Conservation (phyloP, 345 rosid genomes). For the Clarkia xantiana region DNA sequence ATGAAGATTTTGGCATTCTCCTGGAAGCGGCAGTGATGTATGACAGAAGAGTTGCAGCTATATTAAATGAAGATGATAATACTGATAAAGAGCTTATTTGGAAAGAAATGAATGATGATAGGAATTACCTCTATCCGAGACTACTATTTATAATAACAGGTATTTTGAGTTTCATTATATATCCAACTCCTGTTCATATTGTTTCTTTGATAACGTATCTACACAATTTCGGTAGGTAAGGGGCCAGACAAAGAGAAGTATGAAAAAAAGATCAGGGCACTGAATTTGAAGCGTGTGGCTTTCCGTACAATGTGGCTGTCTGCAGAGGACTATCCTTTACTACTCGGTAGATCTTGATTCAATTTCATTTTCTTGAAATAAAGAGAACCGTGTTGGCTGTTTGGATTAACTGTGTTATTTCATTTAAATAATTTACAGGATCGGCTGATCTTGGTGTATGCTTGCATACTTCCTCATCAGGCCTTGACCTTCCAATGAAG, state of each 20-base stretch:
- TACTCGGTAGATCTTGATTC: constrained; percentile 33
- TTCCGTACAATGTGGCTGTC: constrained; percentile 94
- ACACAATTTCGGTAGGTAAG: constrained; percentile 38
- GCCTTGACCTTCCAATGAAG: constrained; percentile 97
- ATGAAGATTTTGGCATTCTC: constrained; percentile 91
- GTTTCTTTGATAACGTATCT: background rate
- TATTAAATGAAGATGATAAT: constrained; percentile 47
- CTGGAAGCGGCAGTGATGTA: constrained; percentile 95
- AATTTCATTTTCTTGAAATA: background rate
- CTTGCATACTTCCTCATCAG: constrained; percentile 94
- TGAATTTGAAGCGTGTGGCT: constrained; percentile 71
- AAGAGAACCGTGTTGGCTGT: too few species aligned
- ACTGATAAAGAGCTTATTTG: constrained; percentile 23
- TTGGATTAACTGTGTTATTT: background rate
- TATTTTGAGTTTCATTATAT: constrained; percentile 9
- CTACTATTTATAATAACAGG: constrained; percentile 85
- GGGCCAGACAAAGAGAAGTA: constrained; percentile 89
- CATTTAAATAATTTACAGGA: constrained; percentile 24
- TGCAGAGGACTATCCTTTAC: constrained; percentile 92
- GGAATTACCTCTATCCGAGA: constrained; percentile 46
- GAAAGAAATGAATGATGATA: constrained; percentile 38
- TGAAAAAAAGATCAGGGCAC: constrained; percentile 63
- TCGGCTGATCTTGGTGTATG: constrained; percentile 94
- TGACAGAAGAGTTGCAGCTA: constrained; percentile 86
- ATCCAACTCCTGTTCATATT: background rate